Evolutionary conservation across 2,329 filamentous ascomycete genomes (phyloP).

Genomic region (Fusarium sp.): DNA sequence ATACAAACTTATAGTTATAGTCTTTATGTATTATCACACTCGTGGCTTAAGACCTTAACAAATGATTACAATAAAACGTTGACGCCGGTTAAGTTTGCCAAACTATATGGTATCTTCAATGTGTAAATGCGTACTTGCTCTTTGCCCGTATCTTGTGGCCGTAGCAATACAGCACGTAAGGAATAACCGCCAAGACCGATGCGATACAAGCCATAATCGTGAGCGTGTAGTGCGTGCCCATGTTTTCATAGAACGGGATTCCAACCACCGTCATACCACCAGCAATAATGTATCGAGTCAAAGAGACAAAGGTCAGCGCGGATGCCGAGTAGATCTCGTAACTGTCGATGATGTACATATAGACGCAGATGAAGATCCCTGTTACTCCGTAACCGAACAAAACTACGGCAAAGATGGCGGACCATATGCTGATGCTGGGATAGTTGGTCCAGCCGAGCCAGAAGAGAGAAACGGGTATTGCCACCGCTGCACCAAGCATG

Average conservation of each 20-base stretch:
- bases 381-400: constrained; percentile 58
- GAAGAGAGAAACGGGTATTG: constrained; percentile 59
- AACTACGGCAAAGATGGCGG: constrained; percentile 54
- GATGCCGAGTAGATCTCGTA: constrained; percentile 51
- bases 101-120: not conserved
- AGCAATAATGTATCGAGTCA: constrained; percentile 48
- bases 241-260: constrained; percentile 49
- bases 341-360: constrained; percentile 53
- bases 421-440: constrained; percentile 56
- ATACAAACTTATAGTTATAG: too few species aligned
- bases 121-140: constrained; percentile 34
- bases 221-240: constrained; percentile 50
- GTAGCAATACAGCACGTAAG: constrained; percentile 45
- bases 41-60: too few species aligned
- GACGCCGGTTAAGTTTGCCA: too few species aligned
- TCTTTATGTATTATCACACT: too few species aligned
- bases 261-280: constrained; percentile 51
- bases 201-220: constrained; percentile 49
- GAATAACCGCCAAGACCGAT: constrained; percentile 45
- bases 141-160: constrained; percentile 37
- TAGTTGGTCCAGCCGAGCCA: constrained; percentile 63
- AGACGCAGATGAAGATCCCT: constrained; percentile 45
- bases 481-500: constrained; percentile 54
- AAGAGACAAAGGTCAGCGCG: constrained; percentile 48
- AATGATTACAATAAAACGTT: too few species aligned